These are phyloP conservation scores for Ophidiomyces ophidiicola DNA, from an alignment of 2,329 filamentous ascomycete genomes.

Conservation along the genomic window DNA sequence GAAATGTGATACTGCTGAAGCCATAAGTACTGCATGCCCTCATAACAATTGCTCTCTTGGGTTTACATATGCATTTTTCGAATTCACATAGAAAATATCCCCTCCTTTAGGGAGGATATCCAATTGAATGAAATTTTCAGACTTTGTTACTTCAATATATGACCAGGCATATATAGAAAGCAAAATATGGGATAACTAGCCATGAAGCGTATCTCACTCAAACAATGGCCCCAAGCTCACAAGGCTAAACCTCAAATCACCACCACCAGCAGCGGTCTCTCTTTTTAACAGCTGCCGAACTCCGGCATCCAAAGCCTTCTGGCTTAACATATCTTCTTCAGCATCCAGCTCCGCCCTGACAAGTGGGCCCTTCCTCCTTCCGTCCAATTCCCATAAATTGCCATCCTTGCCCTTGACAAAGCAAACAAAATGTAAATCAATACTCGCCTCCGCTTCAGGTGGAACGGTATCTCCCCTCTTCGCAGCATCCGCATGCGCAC, in stretches of 20 bases:
- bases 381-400: constrained; percentile 71
- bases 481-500: constrained; percentile 67
- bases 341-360: constrained; percentile 49
- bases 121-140: too few relatives aligned
- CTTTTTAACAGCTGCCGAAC: constrained; percentile 48
- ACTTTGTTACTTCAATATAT: too few relatives aligned
- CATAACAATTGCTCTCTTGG: too few relatives aligned
- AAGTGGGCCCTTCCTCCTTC: constrained; percentile 58
- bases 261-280: constrained; percentile 45
- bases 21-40: too few relatives aligned
- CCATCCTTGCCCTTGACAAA: constrained; percentile 69
- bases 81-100: too few relatives aligned
- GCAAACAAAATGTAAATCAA: constrained; percentile 94
- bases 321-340: constrained; percentile 61
- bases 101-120: too few relatives aligned
- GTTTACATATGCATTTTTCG: too few relatives aligned
- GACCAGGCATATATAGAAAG: too few relatives aligned
- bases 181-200: too few relatives aligned
- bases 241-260: constrained; percentile 49
- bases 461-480: constrained; percentile 64
- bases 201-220: too few relatives aligned
- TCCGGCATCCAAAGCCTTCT: constrained; percentile 61
- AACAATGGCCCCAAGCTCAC: constrained; percentile 47
- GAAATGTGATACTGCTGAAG: too few relatives aligned
- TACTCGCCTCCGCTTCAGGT: constrained; percentile 61